Conservation (phyloP, 495 filamentous ascomycete genomes). For the Penicillium canariense region DNA sequence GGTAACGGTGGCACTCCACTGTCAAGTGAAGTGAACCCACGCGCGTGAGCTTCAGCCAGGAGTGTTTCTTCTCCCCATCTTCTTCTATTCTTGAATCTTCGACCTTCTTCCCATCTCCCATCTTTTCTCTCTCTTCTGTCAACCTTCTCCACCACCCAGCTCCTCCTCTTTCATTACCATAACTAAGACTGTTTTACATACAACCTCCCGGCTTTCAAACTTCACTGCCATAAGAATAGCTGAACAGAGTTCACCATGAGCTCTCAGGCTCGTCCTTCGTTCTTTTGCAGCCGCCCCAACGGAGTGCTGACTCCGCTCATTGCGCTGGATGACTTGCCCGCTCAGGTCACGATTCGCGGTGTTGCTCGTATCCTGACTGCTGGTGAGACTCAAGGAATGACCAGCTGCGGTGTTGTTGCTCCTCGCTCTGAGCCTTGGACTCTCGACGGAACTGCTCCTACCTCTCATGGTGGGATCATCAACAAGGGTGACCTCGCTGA, state of each 20-base stretch:
- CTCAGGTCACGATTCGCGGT: slow-evolving; percentile 34
- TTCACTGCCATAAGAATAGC: background rate
- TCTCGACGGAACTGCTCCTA: slow-evolving; percentile 27
- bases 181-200: background rate
- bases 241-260: background rate
- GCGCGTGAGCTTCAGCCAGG: background rate
- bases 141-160: background rate
- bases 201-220: background rate
- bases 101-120: slow-evolving; percentile 9
- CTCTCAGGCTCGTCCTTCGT: slow-evolving; percentile 32
- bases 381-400: slow-evolving; percentile 46
- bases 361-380: slow-evolving; percentile 32
- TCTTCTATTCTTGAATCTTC: background rate
- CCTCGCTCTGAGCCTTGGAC: slow-evolving; percentile 32
- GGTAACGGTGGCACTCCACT: background rate
- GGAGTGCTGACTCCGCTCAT: slow-evolving; percentile 61
- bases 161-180: background rate
- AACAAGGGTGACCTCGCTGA: slow-evolving; percentile 4
- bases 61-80: background rate
- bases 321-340: slow-evolving; percentile 62
- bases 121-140: slow-evolving; percentile 10
- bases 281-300: slow-evolving; percentile 57
- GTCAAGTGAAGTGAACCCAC: background rate
- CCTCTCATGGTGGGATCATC: background rate
- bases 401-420: slow-evolving; percentile 38